Evolutionary conservation across 2,329 filamentous ascomycete species (phyloP).

Genomic region (Pezicula radicicola): DNA sequence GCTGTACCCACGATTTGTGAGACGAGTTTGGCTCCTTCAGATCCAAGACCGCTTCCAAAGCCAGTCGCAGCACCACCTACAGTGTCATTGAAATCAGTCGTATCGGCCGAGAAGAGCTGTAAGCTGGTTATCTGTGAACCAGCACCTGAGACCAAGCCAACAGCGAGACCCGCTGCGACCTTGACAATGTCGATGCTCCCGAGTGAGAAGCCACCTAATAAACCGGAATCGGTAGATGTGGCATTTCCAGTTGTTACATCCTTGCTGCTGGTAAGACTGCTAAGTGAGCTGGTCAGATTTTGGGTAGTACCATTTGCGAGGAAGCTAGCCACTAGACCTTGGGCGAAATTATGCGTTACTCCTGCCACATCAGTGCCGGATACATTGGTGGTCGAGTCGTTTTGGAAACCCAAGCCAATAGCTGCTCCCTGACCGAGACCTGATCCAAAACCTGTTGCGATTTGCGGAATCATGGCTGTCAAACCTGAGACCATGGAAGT

Average conservation of each 20-base stretch:
- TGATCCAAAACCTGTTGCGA: conserved; percentile 5
- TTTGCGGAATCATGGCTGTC: neutral
- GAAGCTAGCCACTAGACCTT: conserved; percentile 28
- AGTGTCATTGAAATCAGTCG: conserved; percentile 31
- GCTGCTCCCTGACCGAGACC: conserved; percentile 14
- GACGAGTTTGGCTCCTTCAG: conserved; percentile 29
- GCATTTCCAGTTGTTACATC: neutral
- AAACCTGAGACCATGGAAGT: neutral
- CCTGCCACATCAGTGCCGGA: neutral
- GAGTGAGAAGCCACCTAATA: conserved; percentile 14
- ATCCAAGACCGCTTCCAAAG: conserved; percentile 32
- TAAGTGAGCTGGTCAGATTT: conserved; percentile 15
- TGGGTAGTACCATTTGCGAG: conserved; percentile 29
- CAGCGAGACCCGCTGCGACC: conserved; percentile 32
- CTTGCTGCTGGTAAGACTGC: too few species aligned
- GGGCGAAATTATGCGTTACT: conserved; percentile 24
- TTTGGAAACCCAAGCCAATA: conserved; percentile 14
- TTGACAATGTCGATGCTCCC: conserved; percentile 21
- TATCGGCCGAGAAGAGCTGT: conserved; percentile 24
- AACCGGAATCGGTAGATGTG: conserved; percentile 1
- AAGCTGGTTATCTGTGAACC: conserved; percentile 26
- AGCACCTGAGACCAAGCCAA: conserved; percentile 33
- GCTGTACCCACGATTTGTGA: conserved; percentile 23
- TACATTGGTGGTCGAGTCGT: neutral
- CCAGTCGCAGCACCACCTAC: conserved; percentile 32